Base-by-base conservation (phyloP, 2,329 filamentous ascomycete species). In the Albophoma yamanashiensis region DNA sequence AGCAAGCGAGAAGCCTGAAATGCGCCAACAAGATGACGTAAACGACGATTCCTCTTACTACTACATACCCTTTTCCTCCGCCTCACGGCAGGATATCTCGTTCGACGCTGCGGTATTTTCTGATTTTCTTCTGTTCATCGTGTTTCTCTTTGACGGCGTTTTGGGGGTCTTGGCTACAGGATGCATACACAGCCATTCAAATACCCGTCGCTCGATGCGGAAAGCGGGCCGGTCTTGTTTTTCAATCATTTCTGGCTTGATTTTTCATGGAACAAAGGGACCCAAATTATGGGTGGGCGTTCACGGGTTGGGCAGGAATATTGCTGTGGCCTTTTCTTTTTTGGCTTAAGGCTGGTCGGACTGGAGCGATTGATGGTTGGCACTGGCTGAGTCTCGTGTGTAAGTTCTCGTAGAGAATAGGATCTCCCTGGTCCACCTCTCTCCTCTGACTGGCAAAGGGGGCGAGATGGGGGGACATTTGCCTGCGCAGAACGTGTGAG, bases 31-130 rank as follows among this genome's bases (percentile, higher is more conserved):
- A 31, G 31, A 43, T 39, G 55, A 39, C 34, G 40, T 45, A 40
- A 47, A 36, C 50, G 59, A 25, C 34, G 43, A 45, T n/a, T 34
- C 38, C 12, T 36, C 20, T 14, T 43, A 34, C 25, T 43, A 53
- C 39, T 45, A 57, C 57, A 57, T 45, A 31, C 59, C 52, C 25
- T 34, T 31, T 50, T 36, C 17, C 50, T 39, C 34, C 57, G 61
- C 57, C 59, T 20, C 60, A 58, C 55, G 58, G 60, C 59, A 40
- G 52, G 34, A 45, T 45, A 22, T 58, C 40, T 22, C 8, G 25
- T 45, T 42, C 17, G 15, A 56, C 42, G 58, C 22, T 22, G 36
- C 55, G 27, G 6, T 31, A 25, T 12, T 15, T 43, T 40, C 11
- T 36, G 3, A 22, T 42, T 8, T 42, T n/a, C 38, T 8, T 42